Base-by-base conservation (phyloP, 176 grass and related monocot genomes). In the Aechmea fasciata region DNA sequence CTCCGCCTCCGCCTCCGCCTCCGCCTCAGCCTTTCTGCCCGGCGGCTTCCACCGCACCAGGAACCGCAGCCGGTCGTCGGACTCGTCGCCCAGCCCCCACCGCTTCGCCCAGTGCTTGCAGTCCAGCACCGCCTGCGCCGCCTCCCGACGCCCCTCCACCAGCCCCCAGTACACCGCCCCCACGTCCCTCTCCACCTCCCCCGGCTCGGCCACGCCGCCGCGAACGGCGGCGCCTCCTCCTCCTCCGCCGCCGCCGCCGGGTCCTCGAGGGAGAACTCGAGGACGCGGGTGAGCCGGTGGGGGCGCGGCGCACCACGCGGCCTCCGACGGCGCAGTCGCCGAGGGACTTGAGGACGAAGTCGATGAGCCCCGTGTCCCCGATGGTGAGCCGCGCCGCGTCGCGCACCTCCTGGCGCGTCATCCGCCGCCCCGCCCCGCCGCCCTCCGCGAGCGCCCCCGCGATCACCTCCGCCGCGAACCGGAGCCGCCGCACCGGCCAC, bases 331-430 rank as follows among this genome's bases (percentile, higher is more conserved):
- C 51, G 51, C 85, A 91, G 71, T 90, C 69, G 20, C 78, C 85
- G 53, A 97, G 51, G 72, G 89, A 92, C 73, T 97, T 97, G 76
- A 92, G 81, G 65, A 97, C 94, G 8, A 92, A 97, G 65, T 97
- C 93, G 18, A 92, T 84, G 50, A 97, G 87, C 70, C 94, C 94
- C 51, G 89, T 97, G 57, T 97, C 94, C 0, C 94, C 94, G 3
- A 97, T 97, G 26, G 67, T 78, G 22, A 81, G 74, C 79, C 94
- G 83, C 12, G 94, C 74, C 41, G 89, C 89, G 82, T 97, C 94
- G 52, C 94, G 83, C 25, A 97, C 79, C 72, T 75, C 89, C 68
- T 97, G 89, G 17, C 89, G 77, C 65, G 89, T 82, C 84, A 97
- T 87, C 69, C 69, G 62, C 63, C 65, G 69, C 57, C 85, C 85